phyloP scores from a whole-genome alignment of 805 yeast species.

The Saturnispora halmiae region DNA sequence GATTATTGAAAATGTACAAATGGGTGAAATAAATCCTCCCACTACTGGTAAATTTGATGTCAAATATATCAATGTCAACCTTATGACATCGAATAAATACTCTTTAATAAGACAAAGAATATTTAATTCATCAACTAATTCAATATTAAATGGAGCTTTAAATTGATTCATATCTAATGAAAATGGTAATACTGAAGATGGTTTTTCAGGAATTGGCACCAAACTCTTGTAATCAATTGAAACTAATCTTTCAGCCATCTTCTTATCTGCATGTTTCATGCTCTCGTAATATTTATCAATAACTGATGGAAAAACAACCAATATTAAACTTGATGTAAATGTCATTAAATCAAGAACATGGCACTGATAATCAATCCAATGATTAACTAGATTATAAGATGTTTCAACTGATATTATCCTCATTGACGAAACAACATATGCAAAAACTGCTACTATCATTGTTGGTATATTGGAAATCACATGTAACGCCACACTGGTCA shows the following conservation, averaged over 20 bases:
- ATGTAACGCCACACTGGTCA: neutral
- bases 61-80: constrained; percentile 27
- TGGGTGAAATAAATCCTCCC: constrained; percentile 35
- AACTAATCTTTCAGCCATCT: constrained; percentile 2
- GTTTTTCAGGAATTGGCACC: neutral
- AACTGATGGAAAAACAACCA: constrained; percentile 3
- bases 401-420: neutral
- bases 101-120: constrained; percentile 27
- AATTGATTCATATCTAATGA: too few relatives aligned
- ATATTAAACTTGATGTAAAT: neutral
- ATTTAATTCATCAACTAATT: neutral
- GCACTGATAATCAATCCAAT: constrained; percentile 9
- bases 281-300: neutral
- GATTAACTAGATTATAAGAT: neutral
- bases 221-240: neutral
- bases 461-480: constrained; percentile 6
- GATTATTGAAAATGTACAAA: constrained; percentile 36
- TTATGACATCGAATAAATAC: constrained; percentile 22
- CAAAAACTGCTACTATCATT: neutral
- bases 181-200: neutral
- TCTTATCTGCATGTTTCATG: neutral
- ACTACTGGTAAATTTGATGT: constrained; percentile 34
- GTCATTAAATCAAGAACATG: constrained; percentile 8
- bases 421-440: neutral
- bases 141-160: too few relatives aligned